Conservation (phyloP, 208 protist genomes). For the Angomonas ambiguus region DNA sequence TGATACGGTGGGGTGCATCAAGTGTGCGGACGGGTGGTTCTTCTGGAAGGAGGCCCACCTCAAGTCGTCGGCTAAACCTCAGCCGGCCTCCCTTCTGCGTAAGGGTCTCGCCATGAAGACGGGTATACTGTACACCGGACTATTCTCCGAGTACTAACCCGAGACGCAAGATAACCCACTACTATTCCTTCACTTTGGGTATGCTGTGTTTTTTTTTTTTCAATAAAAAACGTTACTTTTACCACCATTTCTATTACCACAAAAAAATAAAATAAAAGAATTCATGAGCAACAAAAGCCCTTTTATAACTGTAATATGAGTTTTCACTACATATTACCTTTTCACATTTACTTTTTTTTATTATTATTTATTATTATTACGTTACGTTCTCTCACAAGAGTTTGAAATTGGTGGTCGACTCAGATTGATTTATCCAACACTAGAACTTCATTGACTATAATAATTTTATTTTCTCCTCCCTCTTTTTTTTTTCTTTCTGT, state of each 20-base stretch:
- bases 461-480: neutral
- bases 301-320: too few species aligned
- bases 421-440: too few species aligned
- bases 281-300: too few species aligned
- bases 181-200: neutral
- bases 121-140: slow-evolving; percentile 56
- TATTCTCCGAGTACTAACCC: slow-evolving; percentile 62
- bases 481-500: too few species aligned
- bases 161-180: neutral
- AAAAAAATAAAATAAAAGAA: too few species aligned
- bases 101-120: slow-evolving; percentile 84
- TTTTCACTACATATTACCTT: too few species aligned
- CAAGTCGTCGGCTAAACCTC: slow-evolving; percentile 41
- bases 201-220: neutral
- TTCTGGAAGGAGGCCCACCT: slow-evolving; percentile 65
- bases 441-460: too few species aligned
- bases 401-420: too few species aligned
- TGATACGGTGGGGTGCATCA: slow-evolving; percentile 61
- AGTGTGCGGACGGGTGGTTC: slow-evolving; percentile 75
- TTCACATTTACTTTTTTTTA: slow-evolving; percentile 1
- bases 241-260: neutral
- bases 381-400: neutral
- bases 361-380: slow-evolving; percentile 8
- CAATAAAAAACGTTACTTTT: neutral
- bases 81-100: slow-evolving; percentile 61